phyloP scores from a whole-genome alignment of 805 yeast species.

The Saccharomycopsis lassenensis region DNA sequence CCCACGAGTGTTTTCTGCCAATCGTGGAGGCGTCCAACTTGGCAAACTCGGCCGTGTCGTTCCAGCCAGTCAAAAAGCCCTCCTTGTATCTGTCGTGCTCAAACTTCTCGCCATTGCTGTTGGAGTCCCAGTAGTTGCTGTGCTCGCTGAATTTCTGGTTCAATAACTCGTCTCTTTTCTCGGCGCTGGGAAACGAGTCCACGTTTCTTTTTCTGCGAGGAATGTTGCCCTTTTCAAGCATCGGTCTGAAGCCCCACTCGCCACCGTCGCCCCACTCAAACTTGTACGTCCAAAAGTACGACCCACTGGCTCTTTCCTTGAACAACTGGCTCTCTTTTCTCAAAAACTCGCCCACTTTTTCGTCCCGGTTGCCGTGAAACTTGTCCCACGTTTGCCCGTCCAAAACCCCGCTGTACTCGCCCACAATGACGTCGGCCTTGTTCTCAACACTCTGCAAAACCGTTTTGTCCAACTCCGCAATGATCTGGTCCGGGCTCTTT shows the following conservation, averaged over 20 bases:
- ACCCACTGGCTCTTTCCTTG: conserved; percentile 53
- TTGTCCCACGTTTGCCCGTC: conserved; percentile 68
- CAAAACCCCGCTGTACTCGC: conserved; percentile 85
- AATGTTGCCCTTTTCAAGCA: conserved; percentile 53
- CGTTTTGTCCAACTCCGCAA: conserved; percentile 40
- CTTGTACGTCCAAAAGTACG: conserved; percentile 85
- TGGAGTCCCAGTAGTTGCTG: conserved; percentile 54
- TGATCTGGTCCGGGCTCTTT: conserved; percentile 55
- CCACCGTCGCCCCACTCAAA: conserved; percentile 88
- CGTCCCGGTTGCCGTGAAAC: conserved; percentile 36
- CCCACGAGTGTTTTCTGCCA: conserved; percentile 71
- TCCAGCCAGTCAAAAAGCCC: conserved; percentile 69
- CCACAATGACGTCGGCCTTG: conserved; percentile 63
- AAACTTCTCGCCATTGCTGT: conserved; percentile 46
- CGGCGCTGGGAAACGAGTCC: conserved; percentile 29
- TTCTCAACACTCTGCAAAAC: conserved; percentile 39
- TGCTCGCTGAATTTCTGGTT: conserved; percentile 36
- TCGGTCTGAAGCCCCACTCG: conserved; percentile 87
- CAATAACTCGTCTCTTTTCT: conserved; percentile 31
- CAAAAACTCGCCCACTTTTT: conserved; percentile 54
- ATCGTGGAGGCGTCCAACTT: conserved; percentile 55
- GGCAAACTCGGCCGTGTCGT: conserved; percentile 60
- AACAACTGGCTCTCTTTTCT: conserved; percentile 39
- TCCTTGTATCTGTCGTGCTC: conserved; percentile 77
- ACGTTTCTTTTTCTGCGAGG: conserved; percentile 26